These are phyloP conservation scores for Cercospora sesami DNA, from an alignment of 2,329 filamentous ascomycete species.

Conservation along the genomic window DNA sequence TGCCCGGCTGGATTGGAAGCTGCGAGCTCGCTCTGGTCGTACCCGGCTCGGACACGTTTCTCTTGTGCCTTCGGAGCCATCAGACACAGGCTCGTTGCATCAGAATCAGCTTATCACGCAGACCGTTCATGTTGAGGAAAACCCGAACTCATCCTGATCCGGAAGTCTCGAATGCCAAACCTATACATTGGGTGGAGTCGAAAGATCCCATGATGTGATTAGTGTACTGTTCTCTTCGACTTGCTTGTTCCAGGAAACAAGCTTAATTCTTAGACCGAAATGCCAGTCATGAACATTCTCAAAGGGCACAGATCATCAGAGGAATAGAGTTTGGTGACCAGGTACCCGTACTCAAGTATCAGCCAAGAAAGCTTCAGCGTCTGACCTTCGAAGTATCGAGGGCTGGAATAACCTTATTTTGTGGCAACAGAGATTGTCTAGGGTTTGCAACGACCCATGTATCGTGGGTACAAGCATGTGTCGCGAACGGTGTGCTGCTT, in stretches of 20 bases:
- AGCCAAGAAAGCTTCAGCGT: not conserved
- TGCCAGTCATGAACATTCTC: not conserved
- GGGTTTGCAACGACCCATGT: slow-evolving; percentile 78
- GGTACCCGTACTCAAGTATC: not conserved
- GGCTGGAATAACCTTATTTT: not conserved
- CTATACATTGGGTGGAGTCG: not conserved
- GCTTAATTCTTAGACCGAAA: not conserved
- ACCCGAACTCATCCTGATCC: not conserved
- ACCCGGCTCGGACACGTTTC: too few species aligned
- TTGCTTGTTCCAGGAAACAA: not conserved
- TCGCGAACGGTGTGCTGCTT: slow-evolving; percentile 66
- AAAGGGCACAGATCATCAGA: not conserved
- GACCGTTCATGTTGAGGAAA: too few species aligned
- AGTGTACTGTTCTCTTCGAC: not conserved
- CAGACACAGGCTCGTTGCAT: too few species aligned
- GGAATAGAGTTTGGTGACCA: not conserved
- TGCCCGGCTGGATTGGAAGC: too few species aligned
- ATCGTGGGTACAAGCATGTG: slow-evolving; percentile 75
- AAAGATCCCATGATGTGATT: not conserved
- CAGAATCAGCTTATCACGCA: too few species aligned
- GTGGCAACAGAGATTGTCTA: slow-evolving; percentile 39
- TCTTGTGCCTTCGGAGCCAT: too few species aligned
- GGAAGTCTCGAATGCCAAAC: not conserved
- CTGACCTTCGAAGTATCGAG: not conserved
- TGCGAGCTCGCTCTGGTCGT: too few species aligned